These are phyloP conservation scores for Nyctanthes arbortristis DNA, from an alignment of 257 asterid species.

Conservation along the genomic window DNA sequence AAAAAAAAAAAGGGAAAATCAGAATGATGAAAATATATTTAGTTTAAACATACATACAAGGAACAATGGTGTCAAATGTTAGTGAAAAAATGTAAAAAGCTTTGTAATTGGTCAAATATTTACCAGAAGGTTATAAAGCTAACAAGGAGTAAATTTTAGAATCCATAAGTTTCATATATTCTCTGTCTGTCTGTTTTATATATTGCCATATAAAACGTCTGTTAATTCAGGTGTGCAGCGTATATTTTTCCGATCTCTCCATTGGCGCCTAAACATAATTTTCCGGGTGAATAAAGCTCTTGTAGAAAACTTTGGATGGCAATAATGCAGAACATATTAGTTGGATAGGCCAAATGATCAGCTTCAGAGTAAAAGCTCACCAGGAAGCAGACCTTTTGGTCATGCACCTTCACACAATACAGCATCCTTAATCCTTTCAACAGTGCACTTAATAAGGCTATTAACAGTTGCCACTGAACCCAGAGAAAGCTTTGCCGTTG, in stretches of 20 bases:
- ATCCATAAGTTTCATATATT: not conserved
- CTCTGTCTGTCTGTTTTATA: not conserved
- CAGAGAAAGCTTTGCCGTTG: conserved; percentile 55
- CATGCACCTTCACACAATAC: conserved; percentile 32
- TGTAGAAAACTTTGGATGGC: not conserved
- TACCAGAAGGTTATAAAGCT: not conserved
- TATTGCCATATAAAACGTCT: not conserved
- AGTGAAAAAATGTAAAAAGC: not conserved
- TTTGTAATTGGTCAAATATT: not conserved
- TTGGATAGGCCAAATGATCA: not conserved
- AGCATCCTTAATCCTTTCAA: conserved; percentile 53
- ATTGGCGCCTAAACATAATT: not conserved
- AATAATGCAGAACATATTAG: not conserved
- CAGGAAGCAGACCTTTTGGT: conserved; percentile 3
- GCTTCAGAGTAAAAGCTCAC: too few species aligned
- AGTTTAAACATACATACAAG: not conserved
- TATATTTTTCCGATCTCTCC: not conserved
- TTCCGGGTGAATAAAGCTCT: not conserved
- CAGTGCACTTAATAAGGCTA: conserved; percentile 55
- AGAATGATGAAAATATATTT: not conserved
- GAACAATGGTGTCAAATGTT: not conserved
- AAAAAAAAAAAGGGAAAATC: not conserved
- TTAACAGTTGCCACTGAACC: conserved; percentile 60
- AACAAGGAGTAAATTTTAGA: not conserved
- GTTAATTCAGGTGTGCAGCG: not conserved